Percentiles rank a stretch among this genome's conserved stretches.
Evolutionary conservation across 371 early-diverging fungal species (phyloP).

Genomic region (Mortierella sp.): DNA sequence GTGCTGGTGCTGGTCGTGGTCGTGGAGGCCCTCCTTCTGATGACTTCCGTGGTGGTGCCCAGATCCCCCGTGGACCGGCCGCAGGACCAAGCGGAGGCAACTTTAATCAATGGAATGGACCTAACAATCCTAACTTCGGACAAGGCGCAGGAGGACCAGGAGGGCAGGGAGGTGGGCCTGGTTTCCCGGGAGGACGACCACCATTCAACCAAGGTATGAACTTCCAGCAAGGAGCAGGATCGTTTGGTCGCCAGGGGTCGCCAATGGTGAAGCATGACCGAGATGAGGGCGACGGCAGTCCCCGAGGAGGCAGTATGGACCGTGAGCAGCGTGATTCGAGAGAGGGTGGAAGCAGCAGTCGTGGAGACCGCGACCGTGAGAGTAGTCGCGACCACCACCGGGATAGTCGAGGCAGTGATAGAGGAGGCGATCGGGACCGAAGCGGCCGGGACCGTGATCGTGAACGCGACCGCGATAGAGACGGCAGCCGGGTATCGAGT

Average conservation of each 20-base stretch:
- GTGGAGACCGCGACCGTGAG: conserved; percentile 27
- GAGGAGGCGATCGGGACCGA: conserved; percentile 20
- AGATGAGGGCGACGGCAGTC: conserved; percentile 45
- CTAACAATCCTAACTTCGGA: conserved; percentile 19
- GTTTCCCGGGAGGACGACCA: conserved; percentile 40
- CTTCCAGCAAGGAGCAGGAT: conserved; percentile 18
- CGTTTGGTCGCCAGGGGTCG: conserved; percentile 18
- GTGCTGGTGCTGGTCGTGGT: conserved; percentile 38
- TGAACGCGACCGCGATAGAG: conserved; percentile 29
- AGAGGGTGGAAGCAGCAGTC: conserved; percentile 13
- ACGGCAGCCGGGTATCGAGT: conserved; percentile 33
- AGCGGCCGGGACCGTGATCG: conserved; percentile 13
- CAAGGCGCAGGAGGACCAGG: conserved; percentile 14
- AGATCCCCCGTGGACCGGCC: conserved; percentile 25
- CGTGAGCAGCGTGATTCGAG: conserved; percentile 33
- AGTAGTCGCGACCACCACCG: conserved; percentile 25
- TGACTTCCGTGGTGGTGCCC: conserved; percentile 20
- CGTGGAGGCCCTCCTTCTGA: conserved; percentile 34
- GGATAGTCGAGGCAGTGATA: conserved; percentile 8
- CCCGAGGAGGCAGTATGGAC: conserved; percentile 30
- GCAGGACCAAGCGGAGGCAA: conserved; percentile 19
- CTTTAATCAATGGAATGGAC: conserved; percentile 42
- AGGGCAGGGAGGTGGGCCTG: conserved; percentile 13
- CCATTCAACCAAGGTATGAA: conserved; percentile 33
- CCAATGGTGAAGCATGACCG: conserved; percentile 28